Percentiles rank a stretch among this genome's conserved stretches.
These are phyloP conservation scores for Protomyces macrosporus DNA, from an alignment of 1,139 yeast species.

Conservation along the genomic window DNA sequence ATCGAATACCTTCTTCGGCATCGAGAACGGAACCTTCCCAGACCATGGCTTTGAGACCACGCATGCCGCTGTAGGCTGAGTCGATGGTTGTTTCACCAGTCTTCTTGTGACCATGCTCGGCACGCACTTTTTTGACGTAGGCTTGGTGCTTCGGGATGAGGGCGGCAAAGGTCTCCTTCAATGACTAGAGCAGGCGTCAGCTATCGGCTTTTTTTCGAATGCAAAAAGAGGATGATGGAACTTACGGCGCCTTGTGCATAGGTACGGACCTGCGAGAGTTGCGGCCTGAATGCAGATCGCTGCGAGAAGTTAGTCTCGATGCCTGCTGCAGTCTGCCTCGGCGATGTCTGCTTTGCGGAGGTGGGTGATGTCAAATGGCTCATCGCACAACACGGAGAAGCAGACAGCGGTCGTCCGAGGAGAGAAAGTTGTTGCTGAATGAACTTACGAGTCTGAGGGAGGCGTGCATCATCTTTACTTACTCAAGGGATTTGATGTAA, in stretches of 20 bases:
- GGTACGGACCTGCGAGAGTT: not conserved
- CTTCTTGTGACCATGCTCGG: constrained; percentile 75
- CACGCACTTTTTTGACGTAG: constrained; percentile 81
- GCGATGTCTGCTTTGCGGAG: no score
- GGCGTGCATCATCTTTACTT: not conserved
- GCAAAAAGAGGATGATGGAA: not conserved
- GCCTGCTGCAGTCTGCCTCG: no score
- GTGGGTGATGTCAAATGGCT: no score
- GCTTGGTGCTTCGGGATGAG: constrained; percentile 87
- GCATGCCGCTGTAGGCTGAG: constrained; percentile 99
- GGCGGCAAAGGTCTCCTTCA: constrained; percentile 90
- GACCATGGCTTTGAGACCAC: constrained; percentile 92
- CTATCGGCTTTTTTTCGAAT: not conserved
- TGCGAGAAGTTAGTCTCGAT: not conserved
- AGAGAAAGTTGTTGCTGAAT: no score
- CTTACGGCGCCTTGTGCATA: not conserved
- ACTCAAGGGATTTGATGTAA: no score
- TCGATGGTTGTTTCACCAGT: constrained; percentile 91
- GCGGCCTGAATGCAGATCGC: not conserved
- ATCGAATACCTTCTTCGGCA: constrained; percentile 96
- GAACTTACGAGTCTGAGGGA: not conserved
- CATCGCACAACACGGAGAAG: no score
- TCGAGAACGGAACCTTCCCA: constrained; percentile 99
- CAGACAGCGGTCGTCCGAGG: no score
- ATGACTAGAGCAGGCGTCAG: constrained; percentile 39